A percentile compares a stretch with the other conserved stretches of the same genome.
Conservation (phyloP, 2,329 filamentous ascomycete genomes). For the Ascosphaera apis region DNA sequence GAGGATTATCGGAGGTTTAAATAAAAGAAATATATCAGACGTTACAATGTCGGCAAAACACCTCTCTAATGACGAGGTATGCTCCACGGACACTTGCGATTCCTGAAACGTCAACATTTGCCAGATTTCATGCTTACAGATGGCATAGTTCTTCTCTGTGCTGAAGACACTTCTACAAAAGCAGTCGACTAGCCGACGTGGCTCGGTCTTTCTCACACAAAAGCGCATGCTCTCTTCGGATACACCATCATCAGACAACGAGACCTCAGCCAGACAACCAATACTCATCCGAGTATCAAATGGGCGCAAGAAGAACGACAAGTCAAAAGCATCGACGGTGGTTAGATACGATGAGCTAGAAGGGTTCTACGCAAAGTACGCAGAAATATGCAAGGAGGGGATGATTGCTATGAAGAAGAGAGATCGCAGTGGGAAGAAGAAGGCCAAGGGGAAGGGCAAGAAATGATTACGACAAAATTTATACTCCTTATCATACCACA, state of each 20-base stretch:
- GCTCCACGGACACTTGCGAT: background rate
- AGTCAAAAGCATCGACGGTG: slow-evolving; percentile 59
- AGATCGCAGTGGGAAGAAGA: slow-evolving; percentile 67
- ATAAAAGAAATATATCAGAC: background rate
- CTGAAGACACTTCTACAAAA: slow-evolving; percentile 17
- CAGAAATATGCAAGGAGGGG: slow-evolving; percentile 70
- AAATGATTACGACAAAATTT: slow-evolving; percentile 25
- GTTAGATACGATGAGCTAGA: slow-evolving; percentile 57
- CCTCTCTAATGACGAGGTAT: slow-evolving; percentile 21
- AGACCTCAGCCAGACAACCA: slow-evolving; percentile 34
- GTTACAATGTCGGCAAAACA: slow-evolving; percentile 6
- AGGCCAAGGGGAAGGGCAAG: slow-evolving; percentile 54
- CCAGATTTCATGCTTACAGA: background rate
- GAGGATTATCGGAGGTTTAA: no score
- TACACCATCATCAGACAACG: slow-evolving; percentile 1
- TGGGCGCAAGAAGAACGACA: slow-evolving; percentile 42
- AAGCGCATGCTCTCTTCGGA: slow-evolving; percentile 15
- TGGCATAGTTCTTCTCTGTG: slow-evolving; percentile 19
- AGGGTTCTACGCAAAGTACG: slow-evolving; percentile 61
- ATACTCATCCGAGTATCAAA: slow-evolving; percentile 69
- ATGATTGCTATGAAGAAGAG: slow-evolving; percentile 84
- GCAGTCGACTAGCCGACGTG: slow-evolving; percentile 17
- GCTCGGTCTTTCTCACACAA: slow-evolving; percentile 22
- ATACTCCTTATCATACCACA: no score
- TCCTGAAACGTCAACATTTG: background rate